Base-by-base conservation (phyloP, 2,329 filamentous ascomycete species). In the Mollisia scopiformis region DNA sequence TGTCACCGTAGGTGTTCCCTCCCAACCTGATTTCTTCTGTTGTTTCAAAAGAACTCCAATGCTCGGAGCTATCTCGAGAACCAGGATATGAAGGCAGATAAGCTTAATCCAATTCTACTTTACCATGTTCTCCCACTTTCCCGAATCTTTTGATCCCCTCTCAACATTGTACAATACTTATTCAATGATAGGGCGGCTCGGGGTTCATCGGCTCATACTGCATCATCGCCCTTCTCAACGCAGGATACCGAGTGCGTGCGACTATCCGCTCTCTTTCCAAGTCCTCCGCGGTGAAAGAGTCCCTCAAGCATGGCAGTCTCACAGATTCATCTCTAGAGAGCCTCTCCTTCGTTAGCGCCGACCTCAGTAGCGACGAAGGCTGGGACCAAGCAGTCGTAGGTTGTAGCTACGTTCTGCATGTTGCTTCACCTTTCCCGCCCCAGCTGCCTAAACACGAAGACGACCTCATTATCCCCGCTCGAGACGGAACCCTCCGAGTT, bases 381-480 rank as follows among this genome's bases (percentile, higher is more conserved):
- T 74, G 72, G 72, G 30, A 41, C 25, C 66, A 71, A 61, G 72
- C 72, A 8, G 68, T 68, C 13, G 47, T 57, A 49, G 72, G 64
- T n/a, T 71, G 66, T 53, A 67, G 66, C 10, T 74, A 71, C 52
- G 65, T 74, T 10, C 61, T 70, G 0, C 72, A 74, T 55, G 66
- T 74, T n/a, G 72, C 72, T 1, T 70, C 67, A 7, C 72, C 72
- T 2, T 69, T 73, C 56, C 69, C 71, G 10, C 14, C 62, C 1
- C 49, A 37, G 6, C 55, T 58, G 2, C 73, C 73, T 1, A 74
- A 73, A 49, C 49, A 73, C 43, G 72, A 74, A 54, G 63, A 74
- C 56, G 73, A 74, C 6, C 57, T 75, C 8, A 71, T 75, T 53
- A 59, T 68, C 1, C 73, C 74, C n/a, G 74, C 74, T 21, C 61